Evolutionary conservation across 306 rosid species (phyloP), one percentile per base, ranked within the genome.

Genomic region (Fragaria nilgerrensis): DNA sequence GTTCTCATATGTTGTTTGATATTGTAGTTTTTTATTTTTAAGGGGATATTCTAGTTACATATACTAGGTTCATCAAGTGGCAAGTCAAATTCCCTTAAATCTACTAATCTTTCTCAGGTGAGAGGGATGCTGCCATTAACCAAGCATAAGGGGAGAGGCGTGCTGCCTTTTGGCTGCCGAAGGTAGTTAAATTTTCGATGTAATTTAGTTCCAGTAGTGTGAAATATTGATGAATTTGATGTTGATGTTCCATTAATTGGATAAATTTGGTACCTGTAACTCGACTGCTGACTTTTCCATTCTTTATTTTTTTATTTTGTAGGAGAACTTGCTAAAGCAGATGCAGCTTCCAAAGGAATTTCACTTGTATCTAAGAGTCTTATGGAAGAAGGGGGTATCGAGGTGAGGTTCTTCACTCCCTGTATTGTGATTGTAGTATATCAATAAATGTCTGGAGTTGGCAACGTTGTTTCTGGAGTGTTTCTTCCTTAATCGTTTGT

Each of bases 241-340:
- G 70, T 74, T 68, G 82, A 70, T 78, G 53, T 75, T 86, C 74
- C 80, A 29, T 70, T 73, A 5, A 52, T 52, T 15, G 16, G 70
- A 47, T 48, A 73, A 68, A 36, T 68, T 7, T 68, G 41, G 8
- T 62, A 32, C 69, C 11, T 55, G 7, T 41, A 15, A 32, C 49
- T 47, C 68, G 74, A 23, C 56, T 4, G 36, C 49, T 75, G 82
- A 76, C 75, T 75, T 78, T 59, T 80, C 34, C 52, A 37, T 64
- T 81, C 55, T 76, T 71, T 75, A 78, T 52, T 37, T 49, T 23
- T 17, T 77, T 70, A 74, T 77, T 81, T 68, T 72, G 65, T 88
- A 95, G 99, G 99, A 81, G 99, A 95, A 86, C 90, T 95, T 73
- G 96, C 97, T 37, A 95, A 77, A 86, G 96, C 99, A 37, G 88